phyloP scores from a whole-genome alignment of 345 rosid species.

The Murraya koenigii region DNA sequence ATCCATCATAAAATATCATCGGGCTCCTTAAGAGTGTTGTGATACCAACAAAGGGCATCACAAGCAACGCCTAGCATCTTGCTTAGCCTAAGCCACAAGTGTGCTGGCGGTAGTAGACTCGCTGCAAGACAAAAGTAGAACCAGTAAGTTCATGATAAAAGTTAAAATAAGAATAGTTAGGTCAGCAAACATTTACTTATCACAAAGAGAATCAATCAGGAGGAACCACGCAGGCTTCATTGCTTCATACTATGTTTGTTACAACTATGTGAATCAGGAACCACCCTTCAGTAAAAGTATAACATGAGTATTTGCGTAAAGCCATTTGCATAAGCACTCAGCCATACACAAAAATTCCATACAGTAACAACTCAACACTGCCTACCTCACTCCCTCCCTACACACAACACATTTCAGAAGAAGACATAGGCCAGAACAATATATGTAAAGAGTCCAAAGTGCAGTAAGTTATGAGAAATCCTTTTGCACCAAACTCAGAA shows the following conservation, averaged over 20 bases:
- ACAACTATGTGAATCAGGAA: background rate
- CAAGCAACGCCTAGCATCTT: conserved; percentile 7
- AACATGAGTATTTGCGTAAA: background rate
- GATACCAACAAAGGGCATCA: background rate
- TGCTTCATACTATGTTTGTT: background rate
- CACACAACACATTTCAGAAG: background rate
- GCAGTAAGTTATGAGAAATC: background rate
- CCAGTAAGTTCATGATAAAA: background rate
- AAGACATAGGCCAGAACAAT: background rate
- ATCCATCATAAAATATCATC: conserved; percentile 1
- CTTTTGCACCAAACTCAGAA: background rate
- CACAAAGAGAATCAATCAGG: background rate
- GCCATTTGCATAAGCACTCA: background rate
- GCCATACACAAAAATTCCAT: background rate
- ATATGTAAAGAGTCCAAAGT: background rate
- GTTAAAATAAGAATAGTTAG: too few species aligned
- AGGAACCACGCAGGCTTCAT: background rate
- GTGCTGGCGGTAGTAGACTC: conserved; percentile 72
- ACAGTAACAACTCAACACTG: background rate
- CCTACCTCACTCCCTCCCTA: background rate
- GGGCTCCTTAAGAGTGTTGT: background rate
- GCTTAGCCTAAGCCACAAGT: conserved; percentile 48
- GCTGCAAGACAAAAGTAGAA: conserved; percentile 31
- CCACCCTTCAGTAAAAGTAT: background rate
- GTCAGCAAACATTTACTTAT: background rate